A percentile compares a stretch with the other conserved stretches of the same genome.
Evolutionary conservation across 73 alveolate species (phyloP).

Genomic region (Tetrahymena elliotti): DNA sequence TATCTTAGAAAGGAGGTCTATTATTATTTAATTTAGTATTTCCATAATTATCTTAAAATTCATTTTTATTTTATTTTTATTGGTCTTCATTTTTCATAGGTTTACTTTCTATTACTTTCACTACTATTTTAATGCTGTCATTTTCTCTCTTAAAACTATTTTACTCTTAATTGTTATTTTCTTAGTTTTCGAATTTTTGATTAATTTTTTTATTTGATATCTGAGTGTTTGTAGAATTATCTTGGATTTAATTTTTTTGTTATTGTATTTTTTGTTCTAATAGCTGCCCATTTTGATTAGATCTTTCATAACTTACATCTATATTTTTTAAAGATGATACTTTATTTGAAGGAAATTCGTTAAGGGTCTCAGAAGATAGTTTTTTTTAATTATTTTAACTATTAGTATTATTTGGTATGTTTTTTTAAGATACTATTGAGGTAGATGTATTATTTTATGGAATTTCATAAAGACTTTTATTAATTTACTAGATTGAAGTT

Average conservation of each 20-base stretch:
- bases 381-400: no score
- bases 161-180: neutral
- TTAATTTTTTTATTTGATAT: no score
- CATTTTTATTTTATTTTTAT: no score
- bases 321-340: neutral
- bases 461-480: neutral
- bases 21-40: no score
- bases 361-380: neutral
- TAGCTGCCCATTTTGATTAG: no score
- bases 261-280: neutral
- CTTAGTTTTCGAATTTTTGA: neutral
- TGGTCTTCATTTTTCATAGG: neutral
- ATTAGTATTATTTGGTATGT: neutral
- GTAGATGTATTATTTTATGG: neutral
- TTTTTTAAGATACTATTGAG: neutral
- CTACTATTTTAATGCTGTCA: neutral
- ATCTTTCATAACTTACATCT: neutral
- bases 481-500: neutral
- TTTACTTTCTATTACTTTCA: neutral
- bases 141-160: neutral
- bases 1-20: neutral
- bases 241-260: neutral
- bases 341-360: neutral
- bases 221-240: neutral
- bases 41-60: neutral